These are phyloP conservation scores for Daldinia caldariorum DNA, from an alignment of 495 filamentous ascomycete genomes.

Conservation along the genomic window DNA sequence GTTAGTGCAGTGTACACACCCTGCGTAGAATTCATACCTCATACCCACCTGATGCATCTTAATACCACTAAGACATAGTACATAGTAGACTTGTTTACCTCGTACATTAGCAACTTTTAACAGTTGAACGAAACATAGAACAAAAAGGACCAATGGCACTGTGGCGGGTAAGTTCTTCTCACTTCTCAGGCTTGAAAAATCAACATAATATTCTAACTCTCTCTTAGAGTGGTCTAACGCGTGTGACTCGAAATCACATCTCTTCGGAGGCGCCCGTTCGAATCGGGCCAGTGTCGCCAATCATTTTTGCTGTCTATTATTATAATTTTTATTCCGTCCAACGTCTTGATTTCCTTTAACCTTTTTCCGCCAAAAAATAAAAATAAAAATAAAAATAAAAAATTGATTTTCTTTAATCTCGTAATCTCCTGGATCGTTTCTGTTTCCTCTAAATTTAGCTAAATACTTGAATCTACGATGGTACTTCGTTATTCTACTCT, in stretches of 20 bases:
- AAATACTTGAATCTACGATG: not conserved
- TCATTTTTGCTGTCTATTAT: not conserved
- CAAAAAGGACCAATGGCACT: conserved; percentile 4
- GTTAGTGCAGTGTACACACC: too few relatives aligned
- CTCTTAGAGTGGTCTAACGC: conserved; percentile 20
- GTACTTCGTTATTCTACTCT: not conserved
- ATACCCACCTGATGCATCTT: not conserved
- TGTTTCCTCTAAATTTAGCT: too few relatives aligned
- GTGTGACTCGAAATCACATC: conserved; percentile 31
- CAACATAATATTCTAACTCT: not conserved
- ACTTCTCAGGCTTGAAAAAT: not conserved
- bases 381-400: too few relatives aligned
- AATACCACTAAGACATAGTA: not conserved
- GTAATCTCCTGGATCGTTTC: too few relatives aligned
- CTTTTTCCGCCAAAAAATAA: too few relatives aligned
- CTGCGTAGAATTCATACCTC: not conserved
- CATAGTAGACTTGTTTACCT: not conserved
- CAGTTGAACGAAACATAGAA: not conserved
- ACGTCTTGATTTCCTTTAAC: too few relatives aligned
- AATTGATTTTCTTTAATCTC: too few relatives aligned
- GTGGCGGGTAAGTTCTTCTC: conserved; percentile 11
- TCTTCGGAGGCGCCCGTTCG: conserved; percentile 29
- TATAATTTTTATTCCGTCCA: too few relatives aligned
- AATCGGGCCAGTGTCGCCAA: conserved; percentile 18
- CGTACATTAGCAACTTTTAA: not conserved